Evolutionary conservation across 2,329 filamentous ascomycete species (phyloP).

Genomic region (Cordyceps tenuipes): DNA sequence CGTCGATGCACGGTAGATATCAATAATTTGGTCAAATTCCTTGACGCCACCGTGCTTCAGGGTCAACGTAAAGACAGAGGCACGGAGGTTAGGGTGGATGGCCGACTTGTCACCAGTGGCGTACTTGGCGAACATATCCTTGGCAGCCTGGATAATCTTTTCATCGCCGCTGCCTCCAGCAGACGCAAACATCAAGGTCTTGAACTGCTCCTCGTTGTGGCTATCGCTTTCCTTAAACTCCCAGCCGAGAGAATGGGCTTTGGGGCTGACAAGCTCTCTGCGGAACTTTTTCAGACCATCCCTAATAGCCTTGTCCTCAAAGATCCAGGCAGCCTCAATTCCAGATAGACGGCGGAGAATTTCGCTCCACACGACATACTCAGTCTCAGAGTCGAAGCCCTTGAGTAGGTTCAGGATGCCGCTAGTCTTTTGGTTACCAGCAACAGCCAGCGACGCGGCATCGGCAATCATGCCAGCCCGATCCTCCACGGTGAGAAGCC

Average conservation of each 20-base stretch:
- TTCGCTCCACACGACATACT: conserved; percentile 94
- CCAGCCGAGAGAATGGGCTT: conserved; percentile 85
- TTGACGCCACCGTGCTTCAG: conserved; percentile 70
- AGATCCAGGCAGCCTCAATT: conserved; percentile 77
- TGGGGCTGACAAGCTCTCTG: conserved; percentile 64
- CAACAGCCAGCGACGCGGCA: conserved; percentile 78
- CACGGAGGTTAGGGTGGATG: conserved; percentile 85
- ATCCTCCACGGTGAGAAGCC: conserved; percentile 75
- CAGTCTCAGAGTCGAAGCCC: conserved; percentile 71
- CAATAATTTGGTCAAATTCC: conserved; percentile 63
- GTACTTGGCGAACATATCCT: conserved; percentile 86
- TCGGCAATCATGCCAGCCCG: conserved; percentile 92
- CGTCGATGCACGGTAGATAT: conserved; percentile 65
- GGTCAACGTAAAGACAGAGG: conserved; percentile 77
- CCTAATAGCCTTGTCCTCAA: conserved; percentile 62
- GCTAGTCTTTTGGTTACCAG: conserved; percentile 90
- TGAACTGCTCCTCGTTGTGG: conserved; percentile 90
- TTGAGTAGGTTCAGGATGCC: conserved; percentile 79
- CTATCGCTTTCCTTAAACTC: conserved; percentile 75
- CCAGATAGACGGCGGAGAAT: conserved; percentile 69
- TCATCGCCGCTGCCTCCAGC: conserved; percentile 77
- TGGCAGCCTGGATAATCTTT: conserved; percentile 66
- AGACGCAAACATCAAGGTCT: conserved; percentile 78
- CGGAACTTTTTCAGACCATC: conserved; percentile 80
- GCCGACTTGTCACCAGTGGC: conserved; percentile 69